Evolutionary conservation across 73 alveolate species (phyloP).

Genomic region (Chromera velia): DNA sequence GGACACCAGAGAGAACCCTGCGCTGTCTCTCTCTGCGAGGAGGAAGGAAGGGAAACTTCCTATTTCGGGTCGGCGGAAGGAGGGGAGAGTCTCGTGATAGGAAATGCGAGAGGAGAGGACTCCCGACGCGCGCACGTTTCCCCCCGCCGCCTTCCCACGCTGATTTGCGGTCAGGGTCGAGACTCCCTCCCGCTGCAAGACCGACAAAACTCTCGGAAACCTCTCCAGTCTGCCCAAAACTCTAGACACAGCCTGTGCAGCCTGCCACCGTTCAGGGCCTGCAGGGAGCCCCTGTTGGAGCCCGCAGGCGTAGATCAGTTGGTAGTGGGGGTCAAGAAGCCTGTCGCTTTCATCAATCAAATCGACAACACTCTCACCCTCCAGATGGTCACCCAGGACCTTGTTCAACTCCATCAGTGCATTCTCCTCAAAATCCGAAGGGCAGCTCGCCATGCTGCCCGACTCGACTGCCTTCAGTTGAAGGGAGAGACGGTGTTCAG

Average conservation of each 20-base stretch:
- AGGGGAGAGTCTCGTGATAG: too few relatives aligned
- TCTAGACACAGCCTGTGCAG: constrained; percentile 17
- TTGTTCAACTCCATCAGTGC: background rate
- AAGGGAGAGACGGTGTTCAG: constrained; percentile 21
- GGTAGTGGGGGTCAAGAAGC: constrained; percentile 20
- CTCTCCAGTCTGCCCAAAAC: constrained; percentile 3
- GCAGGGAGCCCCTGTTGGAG: constrained; percentile 12
- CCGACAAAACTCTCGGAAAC: too few relatives aligned
- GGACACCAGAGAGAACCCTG: too few relatives aligned
- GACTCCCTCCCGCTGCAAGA: too few relatives aligned
- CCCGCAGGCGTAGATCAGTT: constrained; percentile 23
- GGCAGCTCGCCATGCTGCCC: background rate
- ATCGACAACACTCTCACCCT: background rate
- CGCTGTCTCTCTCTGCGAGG: too few relatives aligned
- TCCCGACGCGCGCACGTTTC: too few relatives aligned
- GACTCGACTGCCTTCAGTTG: constrained; percentile 21
- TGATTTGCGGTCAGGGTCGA: too few relatives aligned
- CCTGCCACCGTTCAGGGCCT: constrained; percentile 17
- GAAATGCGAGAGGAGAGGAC: too few relatives aligned
- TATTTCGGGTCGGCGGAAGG: too few relatives aligned
- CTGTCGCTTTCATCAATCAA: constrained; percentile 22
- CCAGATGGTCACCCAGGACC: background rate
- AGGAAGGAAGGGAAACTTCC: too few relatives aligned
- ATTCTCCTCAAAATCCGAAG: background rate
- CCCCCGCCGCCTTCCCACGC: too few relatives aligned